Conservation (phyloP, 768 basidiomycete species). For the Naganishia antarctica region DNA sequence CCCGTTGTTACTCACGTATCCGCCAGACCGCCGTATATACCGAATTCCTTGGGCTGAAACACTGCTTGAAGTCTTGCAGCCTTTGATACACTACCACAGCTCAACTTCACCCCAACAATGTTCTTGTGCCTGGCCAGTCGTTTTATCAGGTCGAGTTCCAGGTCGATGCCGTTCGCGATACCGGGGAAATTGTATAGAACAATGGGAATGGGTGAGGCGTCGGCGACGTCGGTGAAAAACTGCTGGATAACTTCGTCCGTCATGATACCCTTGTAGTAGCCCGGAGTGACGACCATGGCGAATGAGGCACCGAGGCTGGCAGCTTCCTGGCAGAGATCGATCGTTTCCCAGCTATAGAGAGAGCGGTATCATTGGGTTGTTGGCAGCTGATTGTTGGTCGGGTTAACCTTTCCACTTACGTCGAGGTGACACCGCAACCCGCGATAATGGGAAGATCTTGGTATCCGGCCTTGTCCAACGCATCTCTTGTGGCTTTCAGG, state of each 20-base stretch:
- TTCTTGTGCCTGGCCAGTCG: constrained; percentile 47
- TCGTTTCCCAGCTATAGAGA: constrained; percentile 29
- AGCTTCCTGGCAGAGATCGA: constrained; percentile 30
- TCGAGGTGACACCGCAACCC: constrained; percentile 20
- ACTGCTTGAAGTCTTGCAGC: constrained; percentile 38
- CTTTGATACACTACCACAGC: constrained; percentile 48
- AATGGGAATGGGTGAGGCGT: constrained; percentile 44
- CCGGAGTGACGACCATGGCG: constrained; percentile 32
- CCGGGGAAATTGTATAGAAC: constrained; percentile 48
- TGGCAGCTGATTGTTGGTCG: no score
- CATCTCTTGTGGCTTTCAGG: constrained; percentile 23
- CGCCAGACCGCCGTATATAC: constrained; percentile 29
- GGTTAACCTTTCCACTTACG: no score
- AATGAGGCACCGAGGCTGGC: constrained; percentile 30
- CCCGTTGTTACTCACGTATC: constrained; percentile 17
- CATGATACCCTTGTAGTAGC: constrained; percentile 40
- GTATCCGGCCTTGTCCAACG: constrained; percentile 23
- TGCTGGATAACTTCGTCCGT: constrained; percentile 37
- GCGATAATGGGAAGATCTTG: constrained; percentile 23
- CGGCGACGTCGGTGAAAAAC: constrained; percentile 45
- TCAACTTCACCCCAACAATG: constrained; percentile 50
- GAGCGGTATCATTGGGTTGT: background rate
- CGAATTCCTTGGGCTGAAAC: constrained; percentile 27
- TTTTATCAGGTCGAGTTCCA: constrained; percentile 45
- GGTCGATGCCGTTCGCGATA: constrained; percentile 47